Percentiles rank a stretch among this genome's conserved stretches.
These are phyloP conservation scores for Linnemannia elongata DNA, from an alignment of 192 early-diverging fungal species.

Conservation along the genomic window DNA sequence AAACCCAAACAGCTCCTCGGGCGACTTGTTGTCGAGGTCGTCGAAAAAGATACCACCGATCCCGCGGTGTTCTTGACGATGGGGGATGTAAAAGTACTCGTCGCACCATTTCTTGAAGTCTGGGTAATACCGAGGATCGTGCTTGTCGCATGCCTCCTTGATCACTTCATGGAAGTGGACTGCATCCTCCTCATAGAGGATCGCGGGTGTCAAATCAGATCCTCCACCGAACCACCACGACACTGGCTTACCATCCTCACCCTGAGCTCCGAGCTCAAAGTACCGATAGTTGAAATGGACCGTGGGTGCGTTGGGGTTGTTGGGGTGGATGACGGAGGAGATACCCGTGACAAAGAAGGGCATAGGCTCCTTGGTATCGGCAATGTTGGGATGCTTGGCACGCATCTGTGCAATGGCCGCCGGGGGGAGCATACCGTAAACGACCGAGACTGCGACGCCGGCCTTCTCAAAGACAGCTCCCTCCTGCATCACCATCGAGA, in stretches of 20 bases:
- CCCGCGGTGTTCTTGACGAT: slow-evolving; percentile 91
- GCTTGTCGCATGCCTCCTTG: slow-evolving; percentile 91
- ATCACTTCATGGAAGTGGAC: slow-evolving; percentile 93
- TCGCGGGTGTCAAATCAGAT: slow-evolving; percentile 92
- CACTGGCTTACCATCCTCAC: slow-evolving; percentile 70
- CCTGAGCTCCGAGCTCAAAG: slow-evolving; percentile 86
- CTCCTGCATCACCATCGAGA: slow-evolving; percentile 91
- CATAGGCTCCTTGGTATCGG: slow-evolving; percentile 63
- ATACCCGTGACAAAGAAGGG: slow-evolving; percentile 93
- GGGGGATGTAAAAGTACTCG: slow-evolving; percentile 90
- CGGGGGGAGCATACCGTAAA: slow-evolving; percentile 87
- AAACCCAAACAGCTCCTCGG: slow-evolving; percentile 87
- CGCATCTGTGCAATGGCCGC: slow-evolving; percentile 91
- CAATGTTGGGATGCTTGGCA: slow-evolving; percentile 77
- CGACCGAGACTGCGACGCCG: slow-evolving; percentile 91
- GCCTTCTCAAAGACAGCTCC: slow-evolving; percentile 97
- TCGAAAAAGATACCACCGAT: slow-evolving; percentile 99
- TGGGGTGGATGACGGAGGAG: slow-evolving; percentile 93
- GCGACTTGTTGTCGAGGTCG: slow-evolving; percentile 82
- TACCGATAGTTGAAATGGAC: slow-evolving; percentile 98
- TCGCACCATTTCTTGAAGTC: slow-evolving; percentile 98
- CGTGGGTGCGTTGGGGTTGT: slow-evolving; percentile 95
- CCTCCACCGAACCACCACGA: slow-evolving; percentile 98
- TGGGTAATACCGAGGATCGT: slow-evolving; percentile 86
- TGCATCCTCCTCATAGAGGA: slow-evolving; percentile 92